A percentile compares a stretch with the other conserved stretches of the same genome.
phyloP scores from a whole-genome alignment of 495 filamentous ascomycete species.

The Xylaria castorea region DNA sequence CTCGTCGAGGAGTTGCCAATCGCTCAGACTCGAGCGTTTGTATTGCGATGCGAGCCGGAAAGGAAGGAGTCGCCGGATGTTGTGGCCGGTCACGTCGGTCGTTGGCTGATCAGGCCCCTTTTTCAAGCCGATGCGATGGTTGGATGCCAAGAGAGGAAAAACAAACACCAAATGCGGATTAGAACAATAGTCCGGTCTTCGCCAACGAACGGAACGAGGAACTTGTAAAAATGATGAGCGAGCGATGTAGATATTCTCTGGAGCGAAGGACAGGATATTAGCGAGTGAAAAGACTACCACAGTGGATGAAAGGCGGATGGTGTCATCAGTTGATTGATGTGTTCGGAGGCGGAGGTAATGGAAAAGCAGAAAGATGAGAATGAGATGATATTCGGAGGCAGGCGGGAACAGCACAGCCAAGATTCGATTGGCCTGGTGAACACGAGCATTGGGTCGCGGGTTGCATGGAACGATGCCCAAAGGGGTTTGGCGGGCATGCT shows the following conservation, averaged over 20 bases:
- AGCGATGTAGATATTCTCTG: constrained; percentile 4
- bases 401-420: constrained; percentile 24
- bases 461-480: constrained; percentile 22
- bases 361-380: constrained; percentile 24
- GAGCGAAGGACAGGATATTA: constrained; percentile 28
- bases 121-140: neutral
- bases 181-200: constrained; percentile 20
- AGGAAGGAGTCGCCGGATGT: neutral
- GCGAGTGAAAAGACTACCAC: constrained; percentile 21
- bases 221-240: constrained; percentile 9
- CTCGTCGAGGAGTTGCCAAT: neutral
- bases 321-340: constrained; percentile 16
- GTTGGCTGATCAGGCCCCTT: constrained; percentile 14
- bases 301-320: constrained; percentile 14
- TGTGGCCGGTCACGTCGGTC: neutral
- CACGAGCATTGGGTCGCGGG: constrained; percentile 23
- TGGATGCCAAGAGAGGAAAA: constrained; percentile 13
- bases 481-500: constrained; percentile 24
- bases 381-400: constrained; percentile 10
- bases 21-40: neutral
- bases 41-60: neutral
- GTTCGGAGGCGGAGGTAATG: constrained; percentile 8
- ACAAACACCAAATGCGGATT: constrained; percentile 24
- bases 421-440: constrained; percentile 25
- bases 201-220: constrained; percentile 16